Percentiles rank a stretch among this genome's conserved stretches.
These are phyloP conservation scores for Guillardia theta DNA, from an alignment of 78 protist species.

Conservation along the genomic window DNA sequence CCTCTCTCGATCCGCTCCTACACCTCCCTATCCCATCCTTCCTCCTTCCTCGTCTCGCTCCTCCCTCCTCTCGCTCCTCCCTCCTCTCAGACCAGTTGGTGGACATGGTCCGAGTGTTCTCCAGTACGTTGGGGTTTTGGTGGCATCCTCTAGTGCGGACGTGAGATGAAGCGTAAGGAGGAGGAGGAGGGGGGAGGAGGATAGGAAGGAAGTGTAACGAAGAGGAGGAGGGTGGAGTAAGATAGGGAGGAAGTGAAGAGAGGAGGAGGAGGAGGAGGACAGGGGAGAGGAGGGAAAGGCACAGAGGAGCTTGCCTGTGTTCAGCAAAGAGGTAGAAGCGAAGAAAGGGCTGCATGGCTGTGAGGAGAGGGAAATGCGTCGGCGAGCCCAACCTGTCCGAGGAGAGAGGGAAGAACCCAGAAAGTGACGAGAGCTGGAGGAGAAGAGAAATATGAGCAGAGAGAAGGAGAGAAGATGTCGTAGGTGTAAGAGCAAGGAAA, in stretches of 20 bases:
- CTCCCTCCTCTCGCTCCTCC: no score
- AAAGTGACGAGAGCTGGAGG: not conserved
- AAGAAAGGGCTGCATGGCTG: not conserved
- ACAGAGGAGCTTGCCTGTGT: not conserved
- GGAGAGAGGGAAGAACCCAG: not conserved
- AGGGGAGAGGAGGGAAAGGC: not conserved
- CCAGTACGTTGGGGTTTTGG: not conserved
- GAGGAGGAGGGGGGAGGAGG: not conserved
- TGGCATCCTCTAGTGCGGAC: not conserved
- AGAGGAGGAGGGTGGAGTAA: not conserved
- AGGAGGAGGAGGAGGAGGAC: not conserved
- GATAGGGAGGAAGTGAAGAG: not conserved
- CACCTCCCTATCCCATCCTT: not conserved
- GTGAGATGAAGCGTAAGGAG: not conserved
- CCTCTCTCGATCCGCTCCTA: not conserved
- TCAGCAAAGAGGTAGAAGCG: not conserved
- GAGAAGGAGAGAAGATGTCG: no score
- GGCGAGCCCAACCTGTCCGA: no score
- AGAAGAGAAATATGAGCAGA: not conserved
- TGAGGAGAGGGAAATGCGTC: not conserved
- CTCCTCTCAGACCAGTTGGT: not conserved
- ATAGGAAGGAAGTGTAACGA: not conserved
- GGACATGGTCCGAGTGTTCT: conserved; percentile 10
- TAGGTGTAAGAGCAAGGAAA: not conserved
- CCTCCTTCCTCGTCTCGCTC: no score